phyloP scores from a whole-genome alignment of 768 basidiomycete genomes.

The Leccinum uliginosum region DNA sequence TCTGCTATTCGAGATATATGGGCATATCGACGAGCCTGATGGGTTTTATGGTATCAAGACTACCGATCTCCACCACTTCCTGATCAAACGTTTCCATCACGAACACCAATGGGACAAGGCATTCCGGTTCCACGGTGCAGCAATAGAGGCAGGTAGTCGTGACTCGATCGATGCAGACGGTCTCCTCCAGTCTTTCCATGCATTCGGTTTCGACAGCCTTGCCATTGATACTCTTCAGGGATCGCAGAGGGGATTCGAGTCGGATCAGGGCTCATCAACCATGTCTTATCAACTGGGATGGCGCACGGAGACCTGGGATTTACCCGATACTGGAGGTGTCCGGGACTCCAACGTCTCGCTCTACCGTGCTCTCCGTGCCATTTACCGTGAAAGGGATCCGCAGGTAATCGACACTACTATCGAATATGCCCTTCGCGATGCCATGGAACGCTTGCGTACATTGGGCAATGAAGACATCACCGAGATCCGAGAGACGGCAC shows the following conservation, averaged over 20 bases:
- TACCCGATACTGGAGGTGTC: slow-evolving; percentile 57
- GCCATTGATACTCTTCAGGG: slow-evolving; percentile 65
- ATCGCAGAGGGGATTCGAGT: slow-evolving; percentile 31
- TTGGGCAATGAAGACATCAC: slow-evolving; percentile 78
- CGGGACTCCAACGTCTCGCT: slow-evolving; percentile 53
- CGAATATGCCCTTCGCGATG: slow-evolving; percentile 46
- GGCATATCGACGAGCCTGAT: slow-evolving; percentile 95
- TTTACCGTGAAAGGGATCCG: slow-evolving; percentile 73
- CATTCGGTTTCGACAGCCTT: slow-evolving; percentile 87
- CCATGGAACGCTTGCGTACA: slow-evolving; percentile 58
- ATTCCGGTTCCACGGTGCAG: slow-evolving; percentile 85
- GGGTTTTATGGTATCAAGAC: slow-evolving; percentile 95
- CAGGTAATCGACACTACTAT: slow-evolving; percentile 45
- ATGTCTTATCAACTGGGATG: slow-evolving; percentile 83
- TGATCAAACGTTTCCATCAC: slow-evolving; percentile 85
- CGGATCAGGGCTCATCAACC: slow-evolving; percentile 33
- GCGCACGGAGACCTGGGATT: slow-evolving; percentile 94
- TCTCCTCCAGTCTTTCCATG: slow-evolving; percentile 75
- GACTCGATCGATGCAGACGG: slow-evolving; percentile 50
- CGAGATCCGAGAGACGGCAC: slow-evolving; percentile 64
- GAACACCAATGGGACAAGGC: slow-evolving; percentile 92
- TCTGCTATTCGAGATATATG: slow-evolving; percentile 88
- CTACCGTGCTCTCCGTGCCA: slow-evolving; percentile 74
- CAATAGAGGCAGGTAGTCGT: slow-evolving; percentile 56
- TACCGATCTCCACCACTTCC: slow-evolving; percentile 68